Conservation (phyloP, 768 basidiomycete species). For the Boletus reticuloceps region DNA sequence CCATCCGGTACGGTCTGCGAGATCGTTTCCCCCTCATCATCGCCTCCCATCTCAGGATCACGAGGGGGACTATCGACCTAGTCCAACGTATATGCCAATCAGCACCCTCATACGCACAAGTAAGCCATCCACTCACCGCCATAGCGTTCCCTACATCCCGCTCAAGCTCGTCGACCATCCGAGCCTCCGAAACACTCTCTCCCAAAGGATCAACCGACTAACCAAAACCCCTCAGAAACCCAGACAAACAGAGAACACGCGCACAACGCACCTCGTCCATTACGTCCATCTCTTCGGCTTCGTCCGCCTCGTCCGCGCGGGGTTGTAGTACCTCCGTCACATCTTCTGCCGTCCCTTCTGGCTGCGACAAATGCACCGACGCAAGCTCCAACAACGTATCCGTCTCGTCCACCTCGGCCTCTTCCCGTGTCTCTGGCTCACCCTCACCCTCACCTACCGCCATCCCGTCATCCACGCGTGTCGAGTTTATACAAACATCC, state of each 20-base stretch:
- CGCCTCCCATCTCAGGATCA: not conserved
- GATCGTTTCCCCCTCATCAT: not conserved
- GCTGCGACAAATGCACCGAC: constrained; percentile 21
- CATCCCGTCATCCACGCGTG: not conserved
- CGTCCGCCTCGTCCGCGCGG: not conserved
- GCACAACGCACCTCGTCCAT: constrained; percentile 10
- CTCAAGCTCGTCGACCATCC: not conserved
- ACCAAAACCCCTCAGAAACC: not conserved
- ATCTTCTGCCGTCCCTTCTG: not conserved
- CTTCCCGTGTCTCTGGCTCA: not conserved
- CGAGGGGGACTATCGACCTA: not conserved
- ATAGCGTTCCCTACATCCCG: not conserved
- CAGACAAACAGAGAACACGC: not conserved
- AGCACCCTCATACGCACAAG: not conserved
- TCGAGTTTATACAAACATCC: not conserved
- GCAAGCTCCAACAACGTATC: constrained; percentile 24
- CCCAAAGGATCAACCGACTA: not conserved
- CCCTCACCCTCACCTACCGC: not conserved
- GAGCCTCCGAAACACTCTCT: not conserved
- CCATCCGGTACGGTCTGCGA: not conserved
- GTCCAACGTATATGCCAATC: not conserved
- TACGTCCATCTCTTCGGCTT: not conserved
- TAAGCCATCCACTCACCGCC: constrained; percentile 4
- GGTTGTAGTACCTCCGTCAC: not conserved
- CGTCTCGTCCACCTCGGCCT: constrained; percentile 7